These are phyloP conservation scores for Hsuehochloa calcarea DNA, from an alignment of 176 grass and related monocot species.

Conservation along the genomic window DNA sequence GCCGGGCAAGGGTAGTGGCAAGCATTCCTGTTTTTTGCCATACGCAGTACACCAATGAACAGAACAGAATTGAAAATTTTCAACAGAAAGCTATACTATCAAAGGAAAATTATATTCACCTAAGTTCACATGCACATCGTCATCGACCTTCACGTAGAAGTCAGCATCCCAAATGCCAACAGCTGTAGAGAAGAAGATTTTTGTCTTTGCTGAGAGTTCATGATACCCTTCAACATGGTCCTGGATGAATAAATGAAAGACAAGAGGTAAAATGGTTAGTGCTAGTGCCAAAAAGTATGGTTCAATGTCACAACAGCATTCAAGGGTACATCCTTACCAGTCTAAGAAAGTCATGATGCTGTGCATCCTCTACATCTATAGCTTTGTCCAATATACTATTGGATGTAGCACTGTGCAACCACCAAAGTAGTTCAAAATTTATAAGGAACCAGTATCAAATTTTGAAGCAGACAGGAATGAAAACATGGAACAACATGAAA, in stretches of 20 bases:
- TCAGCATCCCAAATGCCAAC: slow-evolving; percentile 90
- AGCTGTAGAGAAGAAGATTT: slow-evolving; percentile 91
- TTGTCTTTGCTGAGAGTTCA: slow-evolving; percentile 97
- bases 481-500: slow-evolving; percentile 13
- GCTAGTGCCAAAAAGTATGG: slow-evolving; percentile 13
- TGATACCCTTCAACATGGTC: slow-evolving; percentile 97
- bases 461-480: slow-evolving; percentile 9
- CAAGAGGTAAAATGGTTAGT: slow-evolving; percentile 4
- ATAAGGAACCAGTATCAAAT: background rate
- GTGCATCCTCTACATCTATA: slow-evolving; percentile 78
- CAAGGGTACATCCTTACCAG: slow-evolving; percentile 52
- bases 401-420: slow-evolving; percentile 70
- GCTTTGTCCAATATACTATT: slow-evolving; percentile 96
- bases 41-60: slow-evolving; percentile 14
- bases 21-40: slow-evolving; percentile 73
- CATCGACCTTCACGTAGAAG: slow-evolving; percentile 96
- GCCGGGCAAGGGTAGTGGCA: slow-evolving; percentile 73
- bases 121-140: slow-evolving; percentile 98
- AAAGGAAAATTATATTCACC: slow-evolving; percentile 52
- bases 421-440: slow-evolving; percentile 19
- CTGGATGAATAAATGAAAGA: slow-evolving; percentile 37
- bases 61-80: background rate
- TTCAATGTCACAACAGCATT: slow-evolving; percentile 2
- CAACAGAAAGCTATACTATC: background rate
- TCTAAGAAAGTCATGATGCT: slow-evolving; percentile 89